Evolutionary conservation across 345 rosid genomes (phyloP), one percentile per base, ranked within the genome.

Genomic region (Euphorbia peplus): DNA sequence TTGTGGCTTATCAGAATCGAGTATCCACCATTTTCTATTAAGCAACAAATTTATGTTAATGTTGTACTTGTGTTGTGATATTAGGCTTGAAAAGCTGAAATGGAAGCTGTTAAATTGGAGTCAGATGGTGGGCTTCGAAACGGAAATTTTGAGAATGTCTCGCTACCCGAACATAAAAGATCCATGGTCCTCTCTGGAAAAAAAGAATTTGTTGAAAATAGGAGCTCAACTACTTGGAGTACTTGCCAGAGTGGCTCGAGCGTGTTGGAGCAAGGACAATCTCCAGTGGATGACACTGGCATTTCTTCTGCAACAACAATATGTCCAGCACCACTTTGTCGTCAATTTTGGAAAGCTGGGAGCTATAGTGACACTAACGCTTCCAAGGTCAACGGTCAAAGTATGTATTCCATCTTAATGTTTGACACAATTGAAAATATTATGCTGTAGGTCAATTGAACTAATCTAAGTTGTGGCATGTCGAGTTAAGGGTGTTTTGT

Each of bases 321-420:
- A 30, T 80, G 84, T 53, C 78, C 91, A 11, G 87, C 95, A 0
- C 99, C 97, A 47, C 75, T 91, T 66, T 82, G 88, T 84, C 86
- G 96, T 41, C 99, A 91, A 70, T 95, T 95, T 69, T 95, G 99
- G 99, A 95, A 86, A 81, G 83, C 99, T 70, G 99, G 99, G 54
- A 81, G 39, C 73, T 95, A 95, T 21, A 70, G 56, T 5, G 85
- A 80, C 42, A 84, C 77, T 28, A 48, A 67, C 67, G 74, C 81
- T 74, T 72, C 92, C 32, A 83, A 82, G 80, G 83, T 77, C 78
- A 68, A 76, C 15, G 69, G 67, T 68, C 92, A 84, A 80, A 84
- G 97, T 89, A 89, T 62, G 90, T 32, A 39, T 51, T 76, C 18
- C 11, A 14, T 74, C 29, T 63, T 24, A 41, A 22, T 44, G 21